Percentiles rank a stretch among this genome's conserved stretches.
Conservation (phyloP, 768 basidiomycete genomes). For the Multifurca ochricompacta region DNA sequence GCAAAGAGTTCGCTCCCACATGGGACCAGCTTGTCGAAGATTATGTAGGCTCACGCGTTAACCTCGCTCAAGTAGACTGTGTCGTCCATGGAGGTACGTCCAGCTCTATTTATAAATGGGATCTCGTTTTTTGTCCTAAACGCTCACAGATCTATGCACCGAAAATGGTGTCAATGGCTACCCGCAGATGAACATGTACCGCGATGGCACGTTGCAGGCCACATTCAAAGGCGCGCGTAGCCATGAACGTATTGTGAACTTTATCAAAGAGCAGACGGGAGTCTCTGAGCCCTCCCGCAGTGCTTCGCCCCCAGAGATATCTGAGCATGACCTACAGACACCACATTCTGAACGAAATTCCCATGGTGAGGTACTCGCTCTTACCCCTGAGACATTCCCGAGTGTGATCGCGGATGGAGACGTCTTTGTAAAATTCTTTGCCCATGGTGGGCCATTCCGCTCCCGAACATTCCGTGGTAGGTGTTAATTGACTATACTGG, state of each 20-base stretch:
- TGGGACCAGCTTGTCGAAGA: slow-evolving; percentile 65
- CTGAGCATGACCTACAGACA: slow-evolving; percentile 29
- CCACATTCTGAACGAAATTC: slow-evolving; percentile 29
- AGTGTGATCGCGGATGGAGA: slow-evolving; percentile 38
- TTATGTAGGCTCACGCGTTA: slow-evolving; percentile 41
- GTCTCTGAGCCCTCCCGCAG: slow-evolving; percentile 20
- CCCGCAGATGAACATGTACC: slow-evolving; percentile 69
- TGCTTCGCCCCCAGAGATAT: slow-evolving; percentile 24
- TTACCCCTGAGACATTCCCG: slow-evolving; percentile 43
- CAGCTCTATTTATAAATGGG: not conserved
- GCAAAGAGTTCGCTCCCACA: slow-evolving; percentile 68
- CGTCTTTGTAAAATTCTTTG: slow-evolving; percentile 75
- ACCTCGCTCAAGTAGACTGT: slow-evolving; percentile 79
- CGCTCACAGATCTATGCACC: slow-evolving; percentile 64
- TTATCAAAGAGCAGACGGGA: slow-evolving; percentile 41
- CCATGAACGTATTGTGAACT: slow-evolving; percentile 46
- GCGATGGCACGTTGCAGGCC: slow-evolving; percentile 53
- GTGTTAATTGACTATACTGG: not conserved
- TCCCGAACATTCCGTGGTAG: not conserved
- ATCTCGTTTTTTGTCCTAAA: not conserved
- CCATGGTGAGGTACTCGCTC: slow-evolving; percentile 32
- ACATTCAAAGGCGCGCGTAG: slow-evolving; percentile 49
- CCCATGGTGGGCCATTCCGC: slow-evolving; percentile 58
- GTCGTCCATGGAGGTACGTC: slow-evolving; percentile 64
- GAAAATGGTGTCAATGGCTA: slow-evolving; percentile 63